Evolutionary conservation across 2,329 filamentous ascomycete species (phyloP).

Genomic region (Fonsecaea erecta): DNA sequence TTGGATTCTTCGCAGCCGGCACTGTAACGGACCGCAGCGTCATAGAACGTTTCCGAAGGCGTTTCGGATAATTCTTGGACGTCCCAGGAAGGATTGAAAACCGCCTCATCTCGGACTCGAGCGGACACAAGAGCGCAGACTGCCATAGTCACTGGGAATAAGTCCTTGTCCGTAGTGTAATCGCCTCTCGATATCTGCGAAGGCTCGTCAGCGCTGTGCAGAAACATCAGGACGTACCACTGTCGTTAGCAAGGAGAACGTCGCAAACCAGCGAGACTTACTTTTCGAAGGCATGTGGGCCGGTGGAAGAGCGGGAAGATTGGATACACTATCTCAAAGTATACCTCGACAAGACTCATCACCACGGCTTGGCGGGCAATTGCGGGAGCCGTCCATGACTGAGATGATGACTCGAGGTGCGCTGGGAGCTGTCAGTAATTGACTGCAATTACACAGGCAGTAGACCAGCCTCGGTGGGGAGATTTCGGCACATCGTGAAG

Average conservation of each 20-base stretch:
- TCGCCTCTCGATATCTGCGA: conserved; percentile 47
- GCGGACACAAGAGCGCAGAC: conserved; percentile 57
- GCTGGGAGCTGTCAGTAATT: conserved; percentile 9
- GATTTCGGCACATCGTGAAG: conserved; percentile 1
- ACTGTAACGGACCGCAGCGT: conserved; percentile 49
- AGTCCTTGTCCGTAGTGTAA: conserved; percentile 49
- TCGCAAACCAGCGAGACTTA: conserved; percentile 11
- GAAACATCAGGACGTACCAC: background rate
- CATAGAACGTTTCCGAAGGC: conserved; percentile 52
- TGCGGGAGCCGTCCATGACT: conserved; percentile 49
- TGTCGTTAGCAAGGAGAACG: background rate
- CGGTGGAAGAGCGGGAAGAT: conserved; percentile 60
- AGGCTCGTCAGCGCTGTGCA: conserved; percentile 8
- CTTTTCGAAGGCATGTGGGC: conserved; percentile 47
- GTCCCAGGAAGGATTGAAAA: conserved; percentile 46
- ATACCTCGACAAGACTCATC: conserved; percentile 53
- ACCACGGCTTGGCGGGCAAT: conserved; percentile 48
- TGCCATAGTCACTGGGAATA: conserved; percentile 59
- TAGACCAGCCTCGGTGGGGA: background rate
- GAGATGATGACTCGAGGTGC: conserved; percentile 8
- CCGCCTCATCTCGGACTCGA: conserved; percentile 56
- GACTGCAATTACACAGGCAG: conserved; percentile 1
- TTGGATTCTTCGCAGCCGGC: conserved; percentile 34
- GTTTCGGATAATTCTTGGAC: conserved; percentile 41
- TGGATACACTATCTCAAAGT: conserved; percentile 60